These are phyloP conservation scores for Chalciporus chontae DNA, from an alignment of 768 basidiomycete species.

Conservation along the genomic window DNA sequence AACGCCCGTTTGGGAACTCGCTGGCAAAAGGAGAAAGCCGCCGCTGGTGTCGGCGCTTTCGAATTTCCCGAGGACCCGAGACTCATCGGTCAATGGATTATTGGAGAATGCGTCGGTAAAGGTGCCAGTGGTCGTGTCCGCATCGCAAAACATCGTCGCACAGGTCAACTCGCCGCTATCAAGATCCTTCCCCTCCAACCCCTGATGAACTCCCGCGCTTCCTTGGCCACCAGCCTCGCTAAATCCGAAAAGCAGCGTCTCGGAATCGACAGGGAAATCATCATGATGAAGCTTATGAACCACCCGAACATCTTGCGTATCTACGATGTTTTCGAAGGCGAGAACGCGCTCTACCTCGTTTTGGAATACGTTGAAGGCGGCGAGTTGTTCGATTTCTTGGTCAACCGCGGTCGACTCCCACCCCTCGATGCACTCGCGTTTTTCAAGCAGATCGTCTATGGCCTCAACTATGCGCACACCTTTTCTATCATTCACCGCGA, in stretches of 20 bases:
- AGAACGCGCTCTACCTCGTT: conserved; percentile 86
- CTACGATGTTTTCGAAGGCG: conserved; percentile 93
- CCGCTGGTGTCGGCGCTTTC: conserved; percentile 70
- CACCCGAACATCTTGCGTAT: conserved; percentile 96
- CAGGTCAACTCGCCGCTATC: conserved; percentile 90
- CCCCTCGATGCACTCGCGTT: conserved; percentile 82
- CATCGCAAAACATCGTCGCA: conserved; percentile 81
- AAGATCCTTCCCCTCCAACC: conserved; percentile 91
- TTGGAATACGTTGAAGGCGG: conserved; percentile 96
- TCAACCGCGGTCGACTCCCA: conserved; percentile 79
- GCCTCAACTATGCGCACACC: conserved; percentile 93
- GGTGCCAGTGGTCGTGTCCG: conserved; percentile 93
- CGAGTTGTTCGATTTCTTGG: conserved; percentile 94
- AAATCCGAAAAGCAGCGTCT: conserved; percentile 80
- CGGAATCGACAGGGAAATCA: conserved; percentile 91
- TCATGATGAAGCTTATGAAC: conserved; percentile 99
- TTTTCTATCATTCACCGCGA: conserved; percentile 98
- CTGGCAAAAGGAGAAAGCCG: conserved; percentile 86
- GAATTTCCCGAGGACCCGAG: conserved; percentile 84
- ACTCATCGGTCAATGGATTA: conserved; percentile 85
- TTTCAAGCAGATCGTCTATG: conserved; percentile 95
- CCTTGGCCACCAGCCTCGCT: conserved; percentile 59
- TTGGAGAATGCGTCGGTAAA: conserved; percentile 92
- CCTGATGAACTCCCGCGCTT: conserved; percentile 67
- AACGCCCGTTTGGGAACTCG: conserved; percentile 69